Base-by-base conservation (phyloP, 441 rosid species). In the Erysimum pusillum region DNA sequence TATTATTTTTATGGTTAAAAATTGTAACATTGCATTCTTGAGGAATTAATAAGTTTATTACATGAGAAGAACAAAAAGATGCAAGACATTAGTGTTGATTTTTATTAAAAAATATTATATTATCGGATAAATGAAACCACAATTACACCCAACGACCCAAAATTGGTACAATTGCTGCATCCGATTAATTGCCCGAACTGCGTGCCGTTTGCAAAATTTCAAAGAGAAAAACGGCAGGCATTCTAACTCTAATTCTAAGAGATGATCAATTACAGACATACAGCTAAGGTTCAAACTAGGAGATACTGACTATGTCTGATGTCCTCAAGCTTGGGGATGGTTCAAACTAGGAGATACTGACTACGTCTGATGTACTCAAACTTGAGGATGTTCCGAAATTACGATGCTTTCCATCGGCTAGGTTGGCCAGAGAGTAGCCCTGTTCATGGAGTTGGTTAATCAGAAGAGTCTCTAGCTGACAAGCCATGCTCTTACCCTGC, bases 401-500 rank as follows among this genome's bases (percentile, higher is more conserved):
- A 46, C 97, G 86, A 77, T 96, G 99, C 84, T 86, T 92, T 28
- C 98, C 98, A 74, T 96, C 99, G 2, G 96, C 92, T 60, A 90
- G 52, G 61, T 92, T 96, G 39, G 90, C 79, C 52, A 96, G 82
- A 22, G 80, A 65, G 79, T 86, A 96, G 49, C 98, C 98, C 46
- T 76, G 88, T 28, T 72, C 70, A 7, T 83, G 86, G 46, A 96
- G 93, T 82, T 91, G 98, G 87, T 96, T 92, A 81, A 96, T 88
- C 69, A 96, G 88, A 74, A 96, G 97, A n/a, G 99, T 96, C 84
- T 96, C 99, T 38, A 96, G 81, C 82, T 90, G 95, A 82, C 98
- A 92, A 36, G 97, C 99, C 2, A 88, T 57, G 84, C 98, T 96
- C 86, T 96, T 94, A 74, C 99, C 99, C 4, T 91, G 87, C 42